Conservation (phyloP, 257 asterid genomes). For the Jacaranda copaia region DNA sequence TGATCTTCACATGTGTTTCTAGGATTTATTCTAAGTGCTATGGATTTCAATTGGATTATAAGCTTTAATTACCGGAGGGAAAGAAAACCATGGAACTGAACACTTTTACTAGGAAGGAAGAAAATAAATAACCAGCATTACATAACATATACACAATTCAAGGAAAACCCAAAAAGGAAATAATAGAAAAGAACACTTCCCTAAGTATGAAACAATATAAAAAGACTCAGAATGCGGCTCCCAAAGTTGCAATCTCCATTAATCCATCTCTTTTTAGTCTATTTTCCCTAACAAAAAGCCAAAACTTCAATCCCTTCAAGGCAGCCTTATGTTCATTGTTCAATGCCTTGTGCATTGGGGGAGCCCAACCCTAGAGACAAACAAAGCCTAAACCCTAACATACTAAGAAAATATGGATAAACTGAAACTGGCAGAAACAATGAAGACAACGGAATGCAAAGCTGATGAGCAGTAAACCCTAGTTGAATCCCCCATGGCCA, state of each 20-base stretch:
- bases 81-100: constrained; percentile 2
- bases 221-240: constrained; percentile 19
- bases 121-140: constrained; percentile 26
- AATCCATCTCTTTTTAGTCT: constrained; percentile 15
- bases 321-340: constrained; percentile 23
- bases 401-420: constrained; percentile 43
- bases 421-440: constrained; percentile 32
- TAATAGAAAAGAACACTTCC: constrained; percentile 21
- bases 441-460: constrained; percentile 38
- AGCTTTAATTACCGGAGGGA: neutral
- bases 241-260: constrained; percentile 40
- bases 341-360: constrained; percentile 25
- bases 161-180: constrained; percentile 2
- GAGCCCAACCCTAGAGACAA: constrained; percentile 39
- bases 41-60: neutral
- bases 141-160: constrained; percentile 46
- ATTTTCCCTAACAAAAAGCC: constrained; percentile 34
- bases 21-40: neutral
- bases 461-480: constrained; percentile 43
- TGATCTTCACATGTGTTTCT: neutral
- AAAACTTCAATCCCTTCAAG: constrained; percentile 41
- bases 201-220: constrained; percentile 21
- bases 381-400: constrained; percentile 27
- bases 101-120: constrained; percentile 13
- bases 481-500: constrained; percentile 82